Conservation (phyloP, 306 rosid genomes). For the Oemleria cerasiformis region DNA sequence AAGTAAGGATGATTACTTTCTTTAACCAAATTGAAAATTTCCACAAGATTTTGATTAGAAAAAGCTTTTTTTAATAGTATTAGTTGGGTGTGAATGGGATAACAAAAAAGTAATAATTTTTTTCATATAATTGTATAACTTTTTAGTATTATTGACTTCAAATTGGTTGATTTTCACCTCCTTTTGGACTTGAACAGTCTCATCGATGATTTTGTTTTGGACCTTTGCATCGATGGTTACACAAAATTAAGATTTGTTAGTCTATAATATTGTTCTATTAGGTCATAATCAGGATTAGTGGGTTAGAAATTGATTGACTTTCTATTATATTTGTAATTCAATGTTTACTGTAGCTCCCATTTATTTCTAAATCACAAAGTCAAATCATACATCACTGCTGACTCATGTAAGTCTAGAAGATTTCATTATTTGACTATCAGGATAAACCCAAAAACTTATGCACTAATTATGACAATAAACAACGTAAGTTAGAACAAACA, state of each 20-base stretch:
- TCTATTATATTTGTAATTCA: not conserved
- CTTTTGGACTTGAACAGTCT: not conserved
- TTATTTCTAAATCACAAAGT: not conserved
- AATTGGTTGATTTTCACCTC: not conserved
- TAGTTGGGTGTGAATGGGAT: not conserved
- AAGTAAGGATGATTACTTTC: no score
- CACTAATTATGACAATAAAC: not conserved
- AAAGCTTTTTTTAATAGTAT: no score
- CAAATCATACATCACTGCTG: conserved; percentile 4
- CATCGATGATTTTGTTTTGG: not conserved
- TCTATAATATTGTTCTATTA: not conserved
- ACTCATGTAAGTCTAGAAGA: not conserved
- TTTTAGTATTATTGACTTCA: not conserved
- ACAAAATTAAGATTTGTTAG: not conserved
- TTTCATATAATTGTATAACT: not conserved
- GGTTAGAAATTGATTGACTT: not conserved
- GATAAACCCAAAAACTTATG: not conserved
- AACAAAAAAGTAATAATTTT: not conserved
- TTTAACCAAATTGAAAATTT: no score
- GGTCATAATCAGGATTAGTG: not conserved
- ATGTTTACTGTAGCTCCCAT: not conserved
- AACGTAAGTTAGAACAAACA: not conserved
- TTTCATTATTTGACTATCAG: not conserved
- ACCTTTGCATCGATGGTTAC: not conserved
- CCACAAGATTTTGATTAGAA: no score